Conservation (phyloP, 2,329 filamentous ascomycete species). For the Atkinsonella texensis region DNA sequence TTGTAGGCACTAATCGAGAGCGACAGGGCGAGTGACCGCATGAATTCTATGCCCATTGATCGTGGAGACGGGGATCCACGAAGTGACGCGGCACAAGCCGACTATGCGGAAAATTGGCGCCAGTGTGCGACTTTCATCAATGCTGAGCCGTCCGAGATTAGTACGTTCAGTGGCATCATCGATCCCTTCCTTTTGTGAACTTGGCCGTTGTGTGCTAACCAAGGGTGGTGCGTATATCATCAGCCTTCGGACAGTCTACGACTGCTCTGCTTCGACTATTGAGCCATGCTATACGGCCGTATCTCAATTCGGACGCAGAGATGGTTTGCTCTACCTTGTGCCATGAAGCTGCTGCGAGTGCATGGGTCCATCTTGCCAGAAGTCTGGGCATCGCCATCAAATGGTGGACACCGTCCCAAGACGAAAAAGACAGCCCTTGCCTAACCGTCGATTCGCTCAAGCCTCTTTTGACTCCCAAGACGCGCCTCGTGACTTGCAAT, state of each 20-base stretch:
- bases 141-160: too few species aligned
- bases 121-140: too few species aligned
- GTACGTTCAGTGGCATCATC: too few species aligned
- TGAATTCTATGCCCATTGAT: too few species aligned
- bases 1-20: too few species aligned
- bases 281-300: conserved; percentile 39
- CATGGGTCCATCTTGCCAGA: conserved; percentile 59
- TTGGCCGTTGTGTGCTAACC: too few species aligned
- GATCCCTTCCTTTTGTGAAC: too few species aligned
- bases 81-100: too few species aligned
- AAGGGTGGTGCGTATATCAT: background rate
- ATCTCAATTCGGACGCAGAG: conserved; percentile 31
- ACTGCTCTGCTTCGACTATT: conserved; percentile 69
- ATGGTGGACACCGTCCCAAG: conserved; percentile 51
- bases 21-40: too few species aligned
- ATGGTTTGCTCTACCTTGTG: conserved; percentile 61
- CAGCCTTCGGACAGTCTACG: conserved; percentile 58
- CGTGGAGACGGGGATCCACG: too few species aligned
- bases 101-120: too few species aligned
- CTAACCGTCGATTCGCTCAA: conserved; percentile 25
- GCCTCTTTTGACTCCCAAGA: conserved; percentile 48
- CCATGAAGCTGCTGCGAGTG: conserved; percentile 66
- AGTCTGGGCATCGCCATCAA: conserved; percentile 49
- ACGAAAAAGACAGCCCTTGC: conserved; percentile 8
- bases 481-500: conserved; percentile 59